These are phyloP conservation scores for Scheffersomyces lignicola DNA, from an alignment of 1,139 yeast species.

Conservation along the genomic window DNA sequence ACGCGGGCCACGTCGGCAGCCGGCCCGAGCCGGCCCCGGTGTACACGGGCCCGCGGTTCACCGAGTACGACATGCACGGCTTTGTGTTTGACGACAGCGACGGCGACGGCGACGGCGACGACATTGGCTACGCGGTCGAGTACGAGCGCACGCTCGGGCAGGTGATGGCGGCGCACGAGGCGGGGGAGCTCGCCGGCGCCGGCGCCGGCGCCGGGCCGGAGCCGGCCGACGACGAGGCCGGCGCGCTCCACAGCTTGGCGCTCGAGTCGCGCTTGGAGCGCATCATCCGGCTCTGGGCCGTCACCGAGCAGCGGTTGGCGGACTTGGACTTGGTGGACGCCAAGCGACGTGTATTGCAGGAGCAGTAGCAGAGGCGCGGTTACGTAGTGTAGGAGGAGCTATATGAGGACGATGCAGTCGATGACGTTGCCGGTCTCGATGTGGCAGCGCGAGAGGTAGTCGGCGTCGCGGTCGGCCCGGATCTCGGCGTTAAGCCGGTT, in stretches of 20 bases:
- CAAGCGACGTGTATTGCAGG: slow-evolving; percentile 23
- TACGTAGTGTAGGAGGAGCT: slow-evolving; percentile 6
- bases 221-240: slow-evolving; percentile 25
- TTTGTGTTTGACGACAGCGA: slow-evolving; percentile 10
- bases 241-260: slow-evolving; percentile 24
- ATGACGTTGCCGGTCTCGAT: slow-evolving; percentile 69
- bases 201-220: slow-evolving; percentile 11
- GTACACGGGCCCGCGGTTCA: slow-evolving; percentile 19
- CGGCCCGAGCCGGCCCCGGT: slow-evolving; percentile 4
- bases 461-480: slow-evolving; percentile 31
- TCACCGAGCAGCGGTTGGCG: slow-evolving; percentile 55
- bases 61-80: slow-evolving; percentile 16
- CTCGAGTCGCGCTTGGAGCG: slow-evolving; percentile 53
- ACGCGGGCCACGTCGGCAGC: slow-evolving; percentile 2
- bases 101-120: slow-evolving; percentile 6
- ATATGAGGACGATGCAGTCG: slow-evolving; percentile 41
- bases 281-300: slow-evolving; percentile 59
- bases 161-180: slow-evolving; percentile 4
- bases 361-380: too few species aligned
- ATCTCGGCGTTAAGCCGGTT: slow-evolving; percentile 30
- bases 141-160: slow-evolving; percentile 7
- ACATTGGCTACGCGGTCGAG: slow-evolving; percentile 11
- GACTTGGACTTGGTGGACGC: slow-evolving; percentile 35
- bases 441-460: slow-evolving; percentile 58
- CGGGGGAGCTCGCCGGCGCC: slow-evolving; percentile 5